Evolutionary conservation across 192 early-diverging fungal genomes (phyloP).

Genomic region (Obelidium mucronatum): DNA sequence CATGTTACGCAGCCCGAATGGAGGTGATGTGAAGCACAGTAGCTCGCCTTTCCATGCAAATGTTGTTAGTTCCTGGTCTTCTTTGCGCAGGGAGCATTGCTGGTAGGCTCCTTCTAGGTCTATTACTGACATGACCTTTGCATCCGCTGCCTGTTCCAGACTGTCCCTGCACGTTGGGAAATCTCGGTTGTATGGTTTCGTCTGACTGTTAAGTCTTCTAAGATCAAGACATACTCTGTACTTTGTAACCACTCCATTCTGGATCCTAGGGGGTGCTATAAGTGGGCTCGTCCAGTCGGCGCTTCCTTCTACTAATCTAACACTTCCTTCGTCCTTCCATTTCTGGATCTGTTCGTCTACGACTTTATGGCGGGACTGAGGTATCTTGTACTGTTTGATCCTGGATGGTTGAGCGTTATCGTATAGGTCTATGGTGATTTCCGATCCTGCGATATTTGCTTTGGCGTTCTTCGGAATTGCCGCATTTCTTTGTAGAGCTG

Average conservation of each 20-base stretch:
- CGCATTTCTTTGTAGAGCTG: neutral
- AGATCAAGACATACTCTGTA: neutral
- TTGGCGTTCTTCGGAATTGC: neutral
- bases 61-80: neutral
- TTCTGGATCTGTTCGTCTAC: neutral
- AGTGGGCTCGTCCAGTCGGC: slow-evolving; percentile 3
- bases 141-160: too few relatives aligned
- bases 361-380: neutral
- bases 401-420: neutral
- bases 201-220: neutral
- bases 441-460: neutral
- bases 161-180: too few relatives aligned
- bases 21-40: neutral
- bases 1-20: too few relatives aligned
- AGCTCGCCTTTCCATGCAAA: neutral
- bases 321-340: neutral
- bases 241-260: slow-evolving; percentile 1
- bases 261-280: neutral
- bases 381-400: neutral
- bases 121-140: too few relatives aligned
- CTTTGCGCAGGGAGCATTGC: neutral
- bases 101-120: too few relatives aligned
- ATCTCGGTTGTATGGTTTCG: slow-evolving; percentile 3
- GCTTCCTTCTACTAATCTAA: neutral
- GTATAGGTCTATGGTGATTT: slow-evolving; percentile 1